Evolutionary conservation across 179 eudicot species (phyloP), one percentile per base, ranked within the genome.

Genomic region (Beta macrorhiza): DNA sequence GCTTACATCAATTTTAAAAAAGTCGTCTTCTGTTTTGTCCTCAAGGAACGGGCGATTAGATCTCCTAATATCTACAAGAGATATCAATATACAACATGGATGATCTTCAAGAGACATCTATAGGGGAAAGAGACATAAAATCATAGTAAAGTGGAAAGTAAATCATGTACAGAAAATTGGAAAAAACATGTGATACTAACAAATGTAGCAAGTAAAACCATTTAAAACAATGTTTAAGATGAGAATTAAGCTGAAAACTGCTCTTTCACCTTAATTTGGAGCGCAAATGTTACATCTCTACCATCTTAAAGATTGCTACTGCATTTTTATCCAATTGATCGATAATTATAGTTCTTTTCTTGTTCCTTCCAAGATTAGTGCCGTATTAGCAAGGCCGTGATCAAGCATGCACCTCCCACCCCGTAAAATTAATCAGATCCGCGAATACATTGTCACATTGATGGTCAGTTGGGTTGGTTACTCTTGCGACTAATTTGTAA

Each of bases 1-100:
- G 64, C 91, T 92, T 86, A 95, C 98, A 82, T 95, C 98, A 76
- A 93, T 90, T 87, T 92, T 97, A 76, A 93, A 95, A 81, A 90
- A 90, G 78, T 92, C 98, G 61, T 91, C 93, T 56, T 93, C 89
- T 77, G 92, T 86, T 87, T 92, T 93, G 78, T 90, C 92, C 74
- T 93, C 97, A 65, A 91, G 91, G 84, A 90, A 92, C 20, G 97
- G 95, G 59, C 98, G 93, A 74, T 84, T 87, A 51, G 98, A 93
- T 87, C 88, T 92, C 87, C 95, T 90, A 83, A 95, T 90, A 81
- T 92, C 98, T 95, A 94, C 92, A 90, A 81, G 82, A 85, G 58
- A 72, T 71, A 53, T 74, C 73, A 56, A 22, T 79, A 70, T 44
- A 70, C 14, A 29, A 70, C 20, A 75, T 63, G 29, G 12, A 47